Evolutionary conservation across 257 asterid species (phyloP), one percentile per base, ranked within the genome.

Genomic region (Fraxinus anomala): DNA sequence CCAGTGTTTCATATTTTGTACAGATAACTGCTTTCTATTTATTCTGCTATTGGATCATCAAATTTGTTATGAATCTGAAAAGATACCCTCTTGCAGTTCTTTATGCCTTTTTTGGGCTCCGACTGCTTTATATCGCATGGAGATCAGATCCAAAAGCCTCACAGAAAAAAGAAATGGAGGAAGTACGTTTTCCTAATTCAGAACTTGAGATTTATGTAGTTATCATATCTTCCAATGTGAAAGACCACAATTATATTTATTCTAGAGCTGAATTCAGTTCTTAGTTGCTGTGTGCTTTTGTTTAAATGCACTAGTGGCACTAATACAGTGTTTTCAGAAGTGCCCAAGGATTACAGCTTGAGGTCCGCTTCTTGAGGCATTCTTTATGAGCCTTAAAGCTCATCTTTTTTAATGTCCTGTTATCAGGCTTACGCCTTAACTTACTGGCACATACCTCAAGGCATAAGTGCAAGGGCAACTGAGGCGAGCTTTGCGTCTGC

Each of bases 81-180:
- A 66, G 37, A 28, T 28, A n/a, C 26, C 61, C 71, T 84, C 26
- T 72, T 89, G 94, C 96, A 93, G 98, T 95, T 82, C 97, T 95
- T 28, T 95, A 95, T 86, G 82, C 84, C 70, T 95, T 95, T 83
- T 95, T 95, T 42, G 99, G 99, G 56, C 89, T 95, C 74, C 99
- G 99, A 9, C 83, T 95, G 68, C 93, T 95, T 44, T 95, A 93
- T 82, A 91, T 95, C 78, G 98, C 97, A 68, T 95, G 98, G 97
- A 92, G 90, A 82, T 88, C 99, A 70, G 96, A 90, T 80, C 67
- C 99, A 36, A 93, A 93, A 87, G 89, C 88, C 80, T 95, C 99
- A 11, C 98, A 93, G 85, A 92, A 95, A 70, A 95, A 89, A 81
- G 99, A 95, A 82, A 91, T 95, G 30, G 98, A 95, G 86, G 99